Conservation (phyloP, 495 filamentous ascomycete genomes). For the Trichoderma parareesei region DNA sequence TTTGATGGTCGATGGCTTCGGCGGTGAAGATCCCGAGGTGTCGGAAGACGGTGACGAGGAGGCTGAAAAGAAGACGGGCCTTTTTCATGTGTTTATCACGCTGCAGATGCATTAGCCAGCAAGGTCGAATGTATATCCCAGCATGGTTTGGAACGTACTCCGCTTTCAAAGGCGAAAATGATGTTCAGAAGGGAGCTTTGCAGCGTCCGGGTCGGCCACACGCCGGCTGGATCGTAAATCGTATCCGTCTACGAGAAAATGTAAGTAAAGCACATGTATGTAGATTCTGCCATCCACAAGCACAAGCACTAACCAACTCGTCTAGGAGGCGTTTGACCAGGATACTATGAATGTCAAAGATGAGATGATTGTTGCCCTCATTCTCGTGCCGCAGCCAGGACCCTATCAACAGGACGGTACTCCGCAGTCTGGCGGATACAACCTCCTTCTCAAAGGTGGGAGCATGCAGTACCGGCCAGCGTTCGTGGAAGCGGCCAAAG, state of each 20-base stretch:
- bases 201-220: slow-evolving; percentile 1
- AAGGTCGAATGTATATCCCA: too few species aligned
- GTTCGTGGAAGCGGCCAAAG: slow-evolving; percentile 11
- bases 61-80: background rate
- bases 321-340: slow-evolving; percentile 7
- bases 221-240: background rate
- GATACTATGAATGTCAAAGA: background rate
- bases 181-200: background rate
- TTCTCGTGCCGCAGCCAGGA: slow-evolving; percentile 11
- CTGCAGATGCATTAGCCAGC: background rate
- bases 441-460: slow-evolving; percentile 8
- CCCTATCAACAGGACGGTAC: slow-evolving; percentile 11
- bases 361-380: background rate
- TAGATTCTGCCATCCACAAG: too few species aligned
- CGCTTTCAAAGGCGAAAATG: slow-evolving; percentile 10
- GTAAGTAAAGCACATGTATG: background rate
- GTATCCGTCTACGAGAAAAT: background rate
- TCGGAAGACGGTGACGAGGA: slow-evolving; percentile 6
- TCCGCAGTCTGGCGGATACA: background rate
- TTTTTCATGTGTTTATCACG: background rate
- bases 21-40: slow-evolving; percentile 1
- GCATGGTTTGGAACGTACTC: slow-evolving; percentile 4
- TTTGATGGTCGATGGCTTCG: slow-evolving; percentile 3
- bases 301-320: slow-evolving; percentile 10
- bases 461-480: slow-evolving; percentile 12